Base-by-base conservation (phyloP, 345 rosid species). In the Conringia planisiliqua region DNA sequence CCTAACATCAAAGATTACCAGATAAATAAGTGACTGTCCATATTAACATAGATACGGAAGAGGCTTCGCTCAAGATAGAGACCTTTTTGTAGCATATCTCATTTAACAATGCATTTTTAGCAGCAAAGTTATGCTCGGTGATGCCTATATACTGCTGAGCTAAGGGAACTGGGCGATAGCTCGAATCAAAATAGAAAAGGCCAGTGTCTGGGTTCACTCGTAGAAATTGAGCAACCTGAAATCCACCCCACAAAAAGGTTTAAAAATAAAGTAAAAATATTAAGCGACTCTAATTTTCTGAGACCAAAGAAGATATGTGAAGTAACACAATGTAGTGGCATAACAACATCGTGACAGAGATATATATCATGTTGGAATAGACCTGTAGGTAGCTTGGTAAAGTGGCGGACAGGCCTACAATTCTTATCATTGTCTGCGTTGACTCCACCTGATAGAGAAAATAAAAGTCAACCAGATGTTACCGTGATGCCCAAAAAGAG, bases 401-500 rank as follows among this genome's bases (percentile, higher is more conserved):
- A 71, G 98, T 94, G 75, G 98, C 98, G 80, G 98, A 94, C 75
- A 94, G 93, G 82, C 98, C 98, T 46, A 94, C 98, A 61, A 94
- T 90, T 68, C 98, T 96, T 72, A 94, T 94, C 98, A 94, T 94
- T 59, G 90, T 84, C 75, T 94, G 98, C 65, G 97, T 91, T 78
- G 96, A 91, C 82, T 94, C 98, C 84, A 94, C 98, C 98, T 94
- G 85, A 51, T 70, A 77, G 20, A 72, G 32, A 58, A 54, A 73
- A 32, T 57, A 67, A 74, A 51, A 71, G 48, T 32, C 63, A 62
- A 64, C 67, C 38, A 80, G 27, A 51, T 39, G 27, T 64, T 50
- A 57, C 71, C 29, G 11, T 62, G 75, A 55, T 63, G 76, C 64
- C 24, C 40, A 60, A 33, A 59, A 35, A 35, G 4, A 55, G 36